Evolutionary conservation across 352 stramenopile species (phyloP).

Genomic region (Phytophthora podocarpi): DNA sequence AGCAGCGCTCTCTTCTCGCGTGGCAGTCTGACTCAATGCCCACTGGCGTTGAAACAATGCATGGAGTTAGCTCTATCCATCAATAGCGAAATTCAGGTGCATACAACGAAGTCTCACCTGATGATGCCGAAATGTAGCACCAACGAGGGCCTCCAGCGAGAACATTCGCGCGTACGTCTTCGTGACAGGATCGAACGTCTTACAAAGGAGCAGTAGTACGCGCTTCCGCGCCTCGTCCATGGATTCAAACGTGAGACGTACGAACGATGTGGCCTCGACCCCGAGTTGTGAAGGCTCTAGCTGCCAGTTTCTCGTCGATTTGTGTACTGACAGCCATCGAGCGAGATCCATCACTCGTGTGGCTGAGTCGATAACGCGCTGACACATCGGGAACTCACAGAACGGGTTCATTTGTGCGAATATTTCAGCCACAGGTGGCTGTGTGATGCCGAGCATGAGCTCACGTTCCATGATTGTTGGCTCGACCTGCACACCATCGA

Average conservation of each 20-base stretch:
- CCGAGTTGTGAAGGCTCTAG: constrained; percentile 26
- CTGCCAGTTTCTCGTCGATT: constrained; percentile 33
- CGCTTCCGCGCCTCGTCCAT: constrained; percentile 70
- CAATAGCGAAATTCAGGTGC: not conserved
- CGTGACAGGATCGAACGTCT: constrained; percentile 75
- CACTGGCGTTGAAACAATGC: constrained; percentile 37
- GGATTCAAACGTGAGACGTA: constrained; percentile 76
- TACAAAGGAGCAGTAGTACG: constrained; percentile 67
- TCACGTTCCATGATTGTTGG: constrained; percentile 68
- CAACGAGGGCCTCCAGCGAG: constrained; percentile 61
- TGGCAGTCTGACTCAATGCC: constrained; percentile 51
- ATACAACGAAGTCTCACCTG: constrained; percentile 38
- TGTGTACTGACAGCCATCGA: constrained; percentile 36
- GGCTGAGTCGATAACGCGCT: constrained; percentile 41
- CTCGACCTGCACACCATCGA: constrained; percentile 59
- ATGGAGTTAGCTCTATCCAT: not conserved
- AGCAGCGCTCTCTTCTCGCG: constrained; percentile 34
- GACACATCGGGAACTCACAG: constrained; percentile 40
- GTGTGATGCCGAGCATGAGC: constrained; percentile 43
- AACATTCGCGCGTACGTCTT: constrained; percentile 65
- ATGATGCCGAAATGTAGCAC: constrained; percentile 57
- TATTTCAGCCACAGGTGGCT: constrained; percentile 25
- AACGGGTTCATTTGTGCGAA: constrained; percentile 49
- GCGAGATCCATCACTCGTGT: constrained; percentile 53
- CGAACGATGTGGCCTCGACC: constrained; percentile 54